Evolutionary conservation across 164 flowering plant species (phyloP), one percentile per base, ranked within the genome.

Genomic region (Vitis rotundifolia): DNA sequence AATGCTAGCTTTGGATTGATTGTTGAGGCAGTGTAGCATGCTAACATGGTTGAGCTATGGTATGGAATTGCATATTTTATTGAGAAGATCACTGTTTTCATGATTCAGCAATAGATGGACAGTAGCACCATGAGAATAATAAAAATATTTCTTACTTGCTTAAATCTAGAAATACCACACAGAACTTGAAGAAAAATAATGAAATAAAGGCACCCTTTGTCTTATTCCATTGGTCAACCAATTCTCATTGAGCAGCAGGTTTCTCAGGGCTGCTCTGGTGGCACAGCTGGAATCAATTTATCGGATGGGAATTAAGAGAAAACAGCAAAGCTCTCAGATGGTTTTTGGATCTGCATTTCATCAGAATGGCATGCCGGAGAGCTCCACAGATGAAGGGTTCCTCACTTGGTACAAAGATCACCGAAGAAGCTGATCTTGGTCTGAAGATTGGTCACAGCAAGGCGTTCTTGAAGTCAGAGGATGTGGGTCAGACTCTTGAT

Each of bases 141-240:
- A 78, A 68, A 29, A 73, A 72, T n/a, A 37, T 73, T 15, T 80
- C 85, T 59, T 81, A 79, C 74, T 76, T 74, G 63, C 70, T 86
- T 57, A 71, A 80, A 11, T 78, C 76, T 67, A 82, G 84, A 66
- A 79, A 67, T 49, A 58, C 77, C 4, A 15, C 61, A n/a, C 75
- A 71, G 52, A 63, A 50, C 15, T 50, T 18, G 19, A 73, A 82
- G 62, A 79, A 67, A 49, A 54, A 70, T n/a, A n/a, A n/a, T n/a
- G n/a, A 73, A 14, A 18, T 12, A n/a, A 85, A 80, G 67, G 55
- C 75, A 14, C 77, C 82, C 10, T 80, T 67, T 60, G 75, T 86
- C 18, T 11, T 84, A 11, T 70, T 86, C 50, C 85, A 22, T 86
- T 73, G 90, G 90, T 53, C 78, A 85, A 61, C 79, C 79, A 3